Evolutionary conservation across 257 asterid genomes (phyloP).

Genomic region (Petrea volubilis): DNA sequence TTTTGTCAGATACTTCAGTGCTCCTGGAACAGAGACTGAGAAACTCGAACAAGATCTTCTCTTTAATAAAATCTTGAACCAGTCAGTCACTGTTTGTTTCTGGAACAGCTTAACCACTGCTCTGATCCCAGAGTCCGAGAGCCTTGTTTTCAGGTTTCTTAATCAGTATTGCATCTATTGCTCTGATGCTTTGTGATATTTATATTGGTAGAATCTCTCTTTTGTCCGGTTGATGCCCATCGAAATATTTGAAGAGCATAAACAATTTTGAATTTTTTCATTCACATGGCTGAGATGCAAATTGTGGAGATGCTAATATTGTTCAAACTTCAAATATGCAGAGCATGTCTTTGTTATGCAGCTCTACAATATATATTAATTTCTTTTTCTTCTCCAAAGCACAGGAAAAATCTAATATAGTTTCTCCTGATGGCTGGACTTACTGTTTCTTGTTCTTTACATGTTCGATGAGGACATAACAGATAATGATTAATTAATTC

Average conservation of each 20-base stretch:
- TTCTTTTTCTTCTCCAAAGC: too few relatives aligned
- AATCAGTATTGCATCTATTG: slow-evolving; percentile 69
- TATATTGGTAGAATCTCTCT: background rate
- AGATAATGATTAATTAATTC: too few relatives aligned
- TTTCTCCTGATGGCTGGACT: too few relatives aligned
- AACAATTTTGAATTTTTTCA: slow-evolving; percentile 29
- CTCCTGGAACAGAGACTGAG: slow-evolving; percentile 60
- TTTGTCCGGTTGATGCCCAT: background rate
- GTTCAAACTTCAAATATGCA: background rate
- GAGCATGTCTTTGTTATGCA: too few relatives aligned
- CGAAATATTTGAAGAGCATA: slow-evolving; percentile 16
- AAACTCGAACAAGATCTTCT: slow-evolving; percentile 55
- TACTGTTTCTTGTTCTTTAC: too few relatives aligned
- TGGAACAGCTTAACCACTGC: slow-evolving; percentile 88
- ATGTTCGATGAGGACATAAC: too few relatives aligned
- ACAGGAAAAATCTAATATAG: too few relatives aligned
- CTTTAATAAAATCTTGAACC: slow-evolving; percentile 43
- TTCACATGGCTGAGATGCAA: slow-evolving; percentile 8
- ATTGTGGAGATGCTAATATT: background rate
- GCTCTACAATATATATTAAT: too few relatives aligned
- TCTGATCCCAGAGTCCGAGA: slow-evolving; percentile 67
- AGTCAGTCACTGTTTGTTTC: slow-evolving; percentile 64
- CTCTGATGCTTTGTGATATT: slow-evolving; percentile 53
- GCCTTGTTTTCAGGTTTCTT: slow-evolving; percentile 66
- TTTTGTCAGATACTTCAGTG: slow-evolving; percentile 64